These are phyloP conservation scores for Singerocomus inundabilis DNA, from an alignment of 1,284 basidiomycete genomes.

Conservation along the genomic window DNA sequence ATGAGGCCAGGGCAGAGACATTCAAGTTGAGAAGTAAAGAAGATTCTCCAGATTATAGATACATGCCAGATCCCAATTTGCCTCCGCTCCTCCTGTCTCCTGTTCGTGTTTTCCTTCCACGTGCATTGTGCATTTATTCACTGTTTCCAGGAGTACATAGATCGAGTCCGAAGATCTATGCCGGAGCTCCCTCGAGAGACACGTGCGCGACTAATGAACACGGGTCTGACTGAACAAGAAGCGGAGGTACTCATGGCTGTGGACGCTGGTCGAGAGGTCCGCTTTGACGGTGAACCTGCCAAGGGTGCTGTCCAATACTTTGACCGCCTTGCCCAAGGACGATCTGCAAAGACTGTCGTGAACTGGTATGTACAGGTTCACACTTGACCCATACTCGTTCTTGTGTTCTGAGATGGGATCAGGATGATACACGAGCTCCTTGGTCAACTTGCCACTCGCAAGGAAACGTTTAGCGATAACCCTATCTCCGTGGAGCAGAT, in stretches of 20 bases:
- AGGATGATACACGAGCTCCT: conserved; percentile 89
- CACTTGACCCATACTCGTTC: not conserved
- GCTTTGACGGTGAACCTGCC: conserved; percentile 56
- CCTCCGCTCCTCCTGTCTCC: conserved; percentile 71
- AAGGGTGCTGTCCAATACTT: conserved; percentile 70
- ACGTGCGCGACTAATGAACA: conserved; percentile 52
- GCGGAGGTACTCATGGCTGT: conserved; percentile 76
- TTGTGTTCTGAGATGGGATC: conserved; percentile 5
- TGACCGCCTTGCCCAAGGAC: conserved; percentile 56
- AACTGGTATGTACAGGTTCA: conserved; percentile 68
- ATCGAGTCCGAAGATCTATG: conserved; percentile 52
- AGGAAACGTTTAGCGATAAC: conserved; percentile 61
- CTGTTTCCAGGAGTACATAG: conserved; percentile 55
- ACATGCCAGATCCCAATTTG: conserved; percentile 97
- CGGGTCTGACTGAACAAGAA: conserved; percentile 62
- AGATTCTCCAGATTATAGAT: conserved; percentile 93
- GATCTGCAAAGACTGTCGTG: conserved; percentile 68
- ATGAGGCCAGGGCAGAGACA: conserved; percentile 81
- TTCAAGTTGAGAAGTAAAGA: conserved; percentile 87
- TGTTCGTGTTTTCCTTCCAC: conserved; percentile 35
- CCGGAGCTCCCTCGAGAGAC: conserved; percentile 80
- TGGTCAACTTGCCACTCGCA: conserved; percentile 67
- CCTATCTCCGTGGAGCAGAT: conserved; percentile 63
- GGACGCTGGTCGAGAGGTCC: conserved; percentile 61
- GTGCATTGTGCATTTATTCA: not conserved